A percentile compares a stretch with the other conserved stretches of the same genome.
Evolutionary conservation across 2,329 filamentous ascomycete species (phyloP).

Genomic region (Arthrobotrys entomopaga): DNA sequence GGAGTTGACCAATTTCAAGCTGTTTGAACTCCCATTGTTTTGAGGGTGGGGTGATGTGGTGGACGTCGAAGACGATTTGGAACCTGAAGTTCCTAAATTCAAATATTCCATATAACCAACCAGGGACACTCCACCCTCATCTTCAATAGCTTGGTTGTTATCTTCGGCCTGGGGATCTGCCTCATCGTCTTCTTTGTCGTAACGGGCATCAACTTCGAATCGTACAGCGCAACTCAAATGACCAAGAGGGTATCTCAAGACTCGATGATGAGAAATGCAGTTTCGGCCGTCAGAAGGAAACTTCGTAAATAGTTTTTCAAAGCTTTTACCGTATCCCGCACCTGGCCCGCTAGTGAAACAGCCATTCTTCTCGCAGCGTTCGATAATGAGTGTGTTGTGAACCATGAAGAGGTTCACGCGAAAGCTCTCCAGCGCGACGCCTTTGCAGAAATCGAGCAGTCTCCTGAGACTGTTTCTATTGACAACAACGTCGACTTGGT

Average conservation of each 20-base stretch:
- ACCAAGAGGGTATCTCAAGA: constrained; percentile 58
- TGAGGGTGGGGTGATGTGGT: background rate
- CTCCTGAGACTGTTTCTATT: constrained; percentile 60
- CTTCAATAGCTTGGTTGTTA: background rate
- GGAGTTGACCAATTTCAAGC: background rate
- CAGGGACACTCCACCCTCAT: background rate
- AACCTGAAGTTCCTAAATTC: constrained; percentile 30
- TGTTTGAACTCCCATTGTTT: background rate
- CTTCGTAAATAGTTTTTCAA: constrained; percentile 60
- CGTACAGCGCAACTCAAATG: constrained; percentile 58
- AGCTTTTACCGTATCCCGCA: constrained; percentile 60
- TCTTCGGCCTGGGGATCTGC: constrained; percentile 14
- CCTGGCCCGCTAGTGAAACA: constrained; percentile 22
- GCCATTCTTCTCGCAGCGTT: constrained; percentile 58
- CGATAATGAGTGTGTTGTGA: constrained; percentile 61
- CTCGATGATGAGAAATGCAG: constrained; percentile 58
- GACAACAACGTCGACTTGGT: constrained; percentile 58
- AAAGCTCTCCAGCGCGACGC: constrained; percentile 58
- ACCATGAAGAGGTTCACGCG: constrained; percentile 61
- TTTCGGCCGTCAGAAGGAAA: constrained; percentile 55
- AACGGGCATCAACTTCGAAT: constrained; percentile 60
- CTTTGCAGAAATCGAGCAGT: constrained; percentile 59
- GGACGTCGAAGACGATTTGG: background rate
- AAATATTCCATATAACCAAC: constrained; percentile 24
- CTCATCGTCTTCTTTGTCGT: constrained; percentile 2